Base-by-base conservation (phyloP, 139 green algal species). In the Chlamydomonas applanata region DNA sequence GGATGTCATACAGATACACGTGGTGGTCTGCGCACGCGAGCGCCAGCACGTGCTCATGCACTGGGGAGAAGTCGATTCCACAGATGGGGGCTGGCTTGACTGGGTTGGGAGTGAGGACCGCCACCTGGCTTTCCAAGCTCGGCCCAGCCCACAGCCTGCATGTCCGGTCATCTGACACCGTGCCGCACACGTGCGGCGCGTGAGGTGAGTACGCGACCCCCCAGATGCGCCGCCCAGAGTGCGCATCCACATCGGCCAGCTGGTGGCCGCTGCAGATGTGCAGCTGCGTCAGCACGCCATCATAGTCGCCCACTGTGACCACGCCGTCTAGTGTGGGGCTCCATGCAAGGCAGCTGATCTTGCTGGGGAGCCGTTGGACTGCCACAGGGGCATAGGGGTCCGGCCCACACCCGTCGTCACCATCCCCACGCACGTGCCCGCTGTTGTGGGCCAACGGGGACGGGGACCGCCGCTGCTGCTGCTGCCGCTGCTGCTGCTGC, bases 161-260 rank as follows among this genome's bases (percentile, higher is more conserved):
- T 27, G 78, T 88, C 40, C 93, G 87, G 79, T 98, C 94, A 69
- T 98, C 94, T 3, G 88, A 92, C 54, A 86, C 90, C 1, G 86
- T 89, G 32, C 80, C 84, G 24, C 93, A 82, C 20, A 93, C 78
- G 52, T 85, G 81, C 1, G 89, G 87, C 49, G 87, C 78, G 2
- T 77, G 61, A 0, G 14, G 45, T 30, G 79, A 92, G 75, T 92
- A 94, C 36, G 91, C 87, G 0, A 97, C 87, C 46, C 73, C 89
- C 92, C 94, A 98, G 36, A 97, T 90, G n/a, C 92, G 82, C 67
- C 91, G 86, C 0, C 83, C 86, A 14, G 74, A 60, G 81, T 95
- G 91, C 0, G 86, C 91, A 62, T 95, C 86, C 33, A 91, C 87
- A 35, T 95, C 91, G 0, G 71, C 71, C 16, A 94, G 32, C 49